A percentile compares a stretch with the other conserved stretches of the same genome.
phyloP scores from a whole-genome alignment of 2,329 filamentous ascomycete species.

The Malbranchea cinnamomea region DNA sequence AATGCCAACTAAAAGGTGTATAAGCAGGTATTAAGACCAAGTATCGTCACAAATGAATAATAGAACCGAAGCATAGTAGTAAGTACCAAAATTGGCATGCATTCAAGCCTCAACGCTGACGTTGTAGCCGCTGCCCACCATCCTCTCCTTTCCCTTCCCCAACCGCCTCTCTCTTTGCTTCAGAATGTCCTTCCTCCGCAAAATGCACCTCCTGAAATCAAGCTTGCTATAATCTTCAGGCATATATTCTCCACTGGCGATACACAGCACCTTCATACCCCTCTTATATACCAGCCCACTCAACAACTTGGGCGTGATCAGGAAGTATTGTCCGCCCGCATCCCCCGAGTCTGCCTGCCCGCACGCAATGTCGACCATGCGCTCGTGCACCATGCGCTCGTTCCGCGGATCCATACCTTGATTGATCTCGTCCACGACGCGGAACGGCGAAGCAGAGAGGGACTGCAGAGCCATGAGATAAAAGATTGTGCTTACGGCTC shows the following conservation, averaged over 20 bases:
- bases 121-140: neutral
- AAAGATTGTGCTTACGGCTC: constrained; percentile 93
- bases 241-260: constrained; percentile 66
- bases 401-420: constrained; percentile 99
- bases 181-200: constrained; percentile 19
- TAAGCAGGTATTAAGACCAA: no score
- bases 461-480: constrained; percentile 97
- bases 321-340: constrained; percentile 64
- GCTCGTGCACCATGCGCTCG: constrained; percentile 93
- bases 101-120: neutral
- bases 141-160: constrained; percentile 1
- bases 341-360: constrained; percentile 37
- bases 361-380: constrained; percentile 96
- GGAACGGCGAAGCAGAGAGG: constrained; percentile 86
- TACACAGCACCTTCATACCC: constrained; percentile 87
- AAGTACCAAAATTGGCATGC: no score
- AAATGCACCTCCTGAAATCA: constrained; percentile 23
- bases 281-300: constrained; percentile 71
- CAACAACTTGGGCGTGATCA: constrained; percentile 92
- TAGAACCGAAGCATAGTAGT: no score
- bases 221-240: constrained; percentile 23
- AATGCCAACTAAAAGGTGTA: no score
- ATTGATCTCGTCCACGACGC: constrained; percentile 98
- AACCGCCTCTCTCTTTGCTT: constrained; percentile 6
- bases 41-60: no score